Evolutionary conservation across 2,329 filamentous ascomycete genomes (phyloP).

Genomic region (Fusarium aywerte): DNA sequence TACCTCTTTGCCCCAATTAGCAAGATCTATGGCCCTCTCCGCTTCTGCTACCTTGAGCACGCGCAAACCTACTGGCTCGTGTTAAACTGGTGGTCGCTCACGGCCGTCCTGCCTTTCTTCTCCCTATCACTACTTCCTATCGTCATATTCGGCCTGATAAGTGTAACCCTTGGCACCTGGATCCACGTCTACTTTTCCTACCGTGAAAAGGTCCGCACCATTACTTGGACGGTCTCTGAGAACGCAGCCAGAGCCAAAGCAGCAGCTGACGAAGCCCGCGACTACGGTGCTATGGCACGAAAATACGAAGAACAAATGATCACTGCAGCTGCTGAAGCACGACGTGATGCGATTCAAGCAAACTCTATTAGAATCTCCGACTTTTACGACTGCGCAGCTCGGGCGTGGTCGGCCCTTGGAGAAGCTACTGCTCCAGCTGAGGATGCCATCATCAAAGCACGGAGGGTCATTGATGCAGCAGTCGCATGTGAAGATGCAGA

Average conservation of each 20-base stretch:
- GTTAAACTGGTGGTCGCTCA: slow-evolving; percentile 29
- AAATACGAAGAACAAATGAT: slow-evolving; percentile 31
- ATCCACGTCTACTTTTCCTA: slow-evolving; percentile 21
- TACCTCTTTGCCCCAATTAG: slow-evolving; percentile 23
- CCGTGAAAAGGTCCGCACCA: slow-evolving; percentile 13
- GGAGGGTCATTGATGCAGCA: slow-evolving; percentile 19
- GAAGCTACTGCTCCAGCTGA: slow-evolving; percentile 30
- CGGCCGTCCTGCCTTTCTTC: slow-evolving; percentile 22
- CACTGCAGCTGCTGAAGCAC: neutral
- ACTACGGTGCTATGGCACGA: slow-evolving; percentile 9
- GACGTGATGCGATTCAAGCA: slow-evolving; percentile 15
- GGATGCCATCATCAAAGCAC: slow-evolving; percentile 25
- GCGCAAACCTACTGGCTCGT: slow-evolving; percentile 31
- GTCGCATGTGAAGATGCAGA: slow-evolving; percentile 24
- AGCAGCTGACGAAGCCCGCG: slow-evolving; percentile 13
- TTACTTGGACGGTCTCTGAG: slow-evolving; percentile 3
- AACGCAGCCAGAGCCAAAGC: slow-evolving; percentile 21
- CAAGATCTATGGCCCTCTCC: slow-evolving; percentile 26
- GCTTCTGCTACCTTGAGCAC: slow-evolving; percentile 33
- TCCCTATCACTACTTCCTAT: slow-evolving; percentile 6
- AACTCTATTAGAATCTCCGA: slow-evolving; percentile 6
- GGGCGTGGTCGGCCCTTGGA: slow-evolving; percentile 23
- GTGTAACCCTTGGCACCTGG: slow-evolving; percentile 20
- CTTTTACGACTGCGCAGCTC: slow-evolving; percentile 26
- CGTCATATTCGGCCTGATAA: slow-evolving; percentile 9